Percentiles rank a stretch among this genome's conserved stretches.
Evolutionary conservation across 1,139 yeast genomes (phyloP).

Genomic region (Yamadazyma friedrichii): DNA sequence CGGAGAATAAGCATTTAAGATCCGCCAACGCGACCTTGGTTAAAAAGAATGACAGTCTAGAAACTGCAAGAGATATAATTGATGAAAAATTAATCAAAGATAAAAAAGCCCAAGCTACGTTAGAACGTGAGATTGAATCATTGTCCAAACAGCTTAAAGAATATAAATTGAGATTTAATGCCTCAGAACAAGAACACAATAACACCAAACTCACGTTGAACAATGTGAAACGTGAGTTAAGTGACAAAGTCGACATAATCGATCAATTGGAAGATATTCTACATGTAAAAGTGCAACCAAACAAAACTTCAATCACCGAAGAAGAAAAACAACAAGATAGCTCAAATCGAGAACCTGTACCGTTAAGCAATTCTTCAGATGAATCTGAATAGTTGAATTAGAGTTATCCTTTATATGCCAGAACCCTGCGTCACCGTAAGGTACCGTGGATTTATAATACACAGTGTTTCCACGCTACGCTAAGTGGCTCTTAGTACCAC

Average conservation of each 20-base stretch:
- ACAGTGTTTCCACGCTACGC: no score
- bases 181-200: background rate
- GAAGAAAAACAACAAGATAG: no score
- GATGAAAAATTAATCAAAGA: conserved; percentile 7
- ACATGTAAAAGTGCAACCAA: background rate
- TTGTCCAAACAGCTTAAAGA: background rate
- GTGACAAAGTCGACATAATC: background rate
- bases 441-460: no score
- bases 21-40: conserved; percentile 1
- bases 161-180: background rate
- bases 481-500: no score
- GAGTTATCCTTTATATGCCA: no score
- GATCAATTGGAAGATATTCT: background rate
- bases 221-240: background rate
- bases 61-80: conserved; percentile 8
- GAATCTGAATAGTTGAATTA: no score
- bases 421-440: no score
- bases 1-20: background rate
- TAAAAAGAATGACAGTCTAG: conserved; percentile 2
- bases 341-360: no score
- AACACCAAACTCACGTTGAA: background rate
- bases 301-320: no score
- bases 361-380: no score
- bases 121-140: background rate
- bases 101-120: background rate